Evolutionary conservation across 176 grass and related monocot species (phyloP).

Genomic region (Oryza brachyantha): DNA sequence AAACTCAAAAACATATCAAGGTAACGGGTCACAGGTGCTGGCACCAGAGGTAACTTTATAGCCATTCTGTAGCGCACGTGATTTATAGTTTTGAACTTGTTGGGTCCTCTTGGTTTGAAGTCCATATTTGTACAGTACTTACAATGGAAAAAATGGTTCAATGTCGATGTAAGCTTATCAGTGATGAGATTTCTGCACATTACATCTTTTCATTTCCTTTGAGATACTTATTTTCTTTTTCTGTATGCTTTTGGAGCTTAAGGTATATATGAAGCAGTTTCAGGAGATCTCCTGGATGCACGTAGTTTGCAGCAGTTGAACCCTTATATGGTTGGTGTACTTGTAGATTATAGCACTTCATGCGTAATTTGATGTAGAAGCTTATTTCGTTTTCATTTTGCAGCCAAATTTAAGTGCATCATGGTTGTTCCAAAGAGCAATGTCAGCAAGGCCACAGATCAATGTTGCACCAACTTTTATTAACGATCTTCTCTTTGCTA

Average conservation of each 20-base stretch:
- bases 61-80: background rate
- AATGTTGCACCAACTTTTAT: constrained; percentile 74
- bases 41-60: background rate
- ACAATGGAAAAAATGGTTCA: background rate
- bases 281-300: constrained; percentile 68
- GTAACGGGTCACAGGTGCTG: background rate
- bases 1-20: background rate
- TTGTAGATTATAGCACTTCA: background rate
- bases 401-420: constrained; percentile 97
- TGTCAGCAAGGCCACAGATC: constrained; percentile 67
- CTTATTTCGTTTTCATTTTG: constrained; percentile 30
- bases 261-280: constrained; percentile 90
- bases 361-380: constrained; percentile 1
- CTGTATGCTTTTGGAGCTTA: constrained; percentile 37
- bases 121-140: background rate
- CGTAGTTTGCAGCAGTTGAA: constrained; percentile 66
- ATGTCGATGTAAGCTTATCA: background rate
- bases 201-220: background rate
- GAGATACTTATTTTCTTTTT: constrained; percentile 27
- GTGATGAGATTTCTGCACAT: background rate
- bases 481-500: constrained; percentile 89
- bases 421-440: constrained; percentile 95
- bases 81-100: background rate
- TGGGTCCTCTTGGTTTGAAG: background rate
- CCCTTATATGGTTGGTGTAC: constrained; percentile 81